Evolutionary conservation across 352 stramenopile species (phyloP).

Genomic region (Phytophthora sojae): DNA sequence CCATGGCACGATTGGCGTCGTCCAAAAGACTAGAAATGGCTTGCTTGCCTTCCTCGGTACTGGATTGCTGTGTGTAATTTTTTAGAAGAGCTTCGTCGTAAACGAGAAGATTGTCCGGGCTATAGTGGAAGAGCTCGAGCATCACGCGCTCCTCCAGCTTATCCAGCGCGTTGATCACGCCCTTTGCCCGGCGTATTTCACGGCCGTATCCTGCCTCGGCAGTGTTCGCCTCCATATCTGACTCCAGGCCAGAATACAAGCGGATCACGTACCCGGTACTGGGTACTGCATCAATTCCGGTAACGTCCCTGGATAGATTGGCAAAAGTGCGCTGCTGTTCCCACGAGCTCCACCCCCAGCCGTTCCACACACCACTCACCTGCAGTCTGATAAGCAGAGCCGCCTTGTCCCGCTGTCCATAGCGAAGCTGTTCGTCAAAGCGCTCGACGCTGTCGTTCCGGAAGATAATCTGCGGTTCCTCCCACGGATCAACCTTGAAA

Average conservation of each 20-base stretch:
- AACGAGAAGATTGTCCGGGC: constrained; percentile 31
- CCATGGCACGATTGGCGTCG: constrained; percentile 42
- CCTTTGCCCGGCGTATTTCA: constrained; percentile 60
- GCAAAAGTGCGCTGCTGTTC: constrained; percentile 46
- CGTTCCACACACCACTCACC: constrained; percentile 50
- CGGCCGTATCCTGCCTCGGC: constrained; percentile 41
- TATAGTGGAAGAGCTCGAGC: constrained; percentile 40
- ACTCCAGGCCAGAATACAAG: constrained; percentile 50
- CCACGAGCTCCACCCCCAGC: constrained; percentile 60
- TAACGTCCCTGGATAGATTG: constrained; percentile 51
- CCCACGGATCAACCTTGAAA: constrained; percentile 50
- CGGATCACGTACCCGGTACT: constrained; percentile 58
- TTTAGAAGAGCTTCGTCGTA: constrained; percentile 36
- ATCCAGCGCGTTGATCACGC: constrained; percentile 46
- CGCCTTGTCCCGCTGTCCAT: constrained; percentile 60
- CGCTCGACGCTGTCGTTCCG: constrained; percentile 51
- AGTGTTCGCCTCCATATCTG: constrained; percentile 37
- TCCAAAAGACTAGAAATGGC: constrained; percentile 21
- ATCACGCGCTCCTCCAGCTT: constrained; percentile 54
- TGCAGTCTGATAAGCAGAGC: constrained; percentile 53
- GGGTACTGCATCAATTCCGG: constrained; percentile 27
- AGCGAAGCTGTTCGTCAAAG: constrained; percentile 64
- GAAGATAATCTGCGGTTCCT: constrained; percentile 69
- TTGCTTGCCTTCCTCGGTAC: constrained; percentile 2
- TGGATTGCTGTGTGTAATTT: constrained; percentile 12